Evolutionary conservation across 495 filamentous ascomycete species (phyloP).

Genomic region (Neurospora sp.): DNA sequence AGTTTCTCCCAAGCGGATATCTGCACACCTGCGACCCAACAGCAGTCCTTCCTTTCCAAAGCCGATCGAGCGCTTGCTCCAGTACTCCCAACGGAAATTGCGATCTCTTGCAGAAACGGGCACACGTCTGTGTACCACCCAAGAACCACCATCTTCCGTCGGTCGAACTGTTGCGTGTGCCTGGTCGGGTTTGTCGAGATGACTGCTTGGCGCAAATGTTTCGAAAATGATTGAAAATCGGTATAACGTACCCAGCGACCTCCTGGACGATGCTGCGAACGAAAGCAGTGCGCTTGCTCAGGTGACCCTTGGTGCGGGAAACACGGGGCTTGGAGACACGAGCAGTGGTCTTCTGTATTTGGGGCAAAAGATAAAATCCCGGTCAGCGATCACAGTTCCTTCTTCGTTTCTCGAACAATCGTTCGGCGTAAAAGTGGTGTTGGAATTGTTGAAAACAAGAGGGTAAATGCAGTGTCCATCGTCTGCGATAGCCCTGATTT

Average conservation of each 20-base stretch:
- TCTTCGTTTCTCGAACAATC: background rate
- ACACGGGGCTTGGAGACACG: constrained; percentile 77
- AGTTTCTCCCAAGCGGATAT: background rate
- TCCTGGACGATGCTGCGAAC: constrained; percentile 89
- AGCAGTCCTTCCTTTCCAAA: background rate
- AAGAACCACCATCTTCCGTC: background rate
- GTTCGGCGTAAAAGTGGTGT: background rate
- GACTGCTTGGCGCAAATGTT: background rate
- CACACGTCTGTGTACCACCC: background rate
- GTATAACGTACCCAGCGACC: constrained; percentile 63
- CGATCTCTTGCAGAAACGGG: background rate
- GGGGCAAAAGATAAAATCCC: constrained; percentile 28
- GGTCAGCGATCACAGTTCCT: constrained; percentile 27
- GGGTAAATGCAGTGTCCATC: constrained; percentile 16
- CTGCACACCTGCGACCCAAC: background rate
- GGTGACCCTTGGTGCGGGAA: constrained; percentile 80
- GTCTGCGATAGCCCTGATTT: constrained; percentile 12
- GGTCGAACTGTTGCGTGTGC: background rate
- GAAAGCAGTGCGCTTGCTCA: constrained; percentile 88
- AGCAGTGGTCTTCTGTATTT: constrained; percentile 77
- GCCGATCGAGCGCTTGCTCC: background rate
- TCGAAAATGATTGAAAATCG: background rate
- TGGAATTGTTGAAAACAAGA: constrained; percentile 2
- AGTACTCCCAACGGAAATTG: background rate
- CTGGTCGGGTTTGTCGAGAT: background rate